Base-by-base conservation (phyloP, 2,329 filamentous ascomycete genomes). In the Colletotrichum echinochloae region DNA sequence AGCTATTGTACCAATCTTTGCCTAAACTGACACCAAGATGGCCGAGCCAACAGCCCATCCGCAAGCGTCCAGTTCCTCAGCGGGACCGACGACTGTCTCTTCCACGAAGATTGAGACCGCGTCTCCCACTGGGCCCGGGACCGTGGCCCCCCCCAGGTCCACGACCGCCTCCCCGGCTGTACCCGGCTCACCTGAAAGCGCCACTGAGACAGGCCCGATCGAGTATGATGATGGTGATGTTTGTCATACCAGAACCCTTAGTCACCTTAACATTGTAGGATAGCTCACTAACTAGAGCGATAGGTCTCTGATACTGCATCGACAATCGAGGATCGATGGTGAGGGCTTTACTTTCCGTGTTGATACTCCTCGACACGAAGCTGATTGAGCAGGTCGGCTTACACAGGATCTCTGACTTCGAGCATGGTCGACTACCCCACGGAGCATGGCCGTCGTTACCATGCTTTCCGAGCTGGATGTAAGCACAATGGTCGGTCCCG, bases 381-480 rank as follows among this genome's bases (percentile, higher is more conserved):
- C 60, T 67, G 12, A 67, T 12, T 16, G 23, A 14, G 5, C 6
- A 70, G 66, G 30, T 70, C 66, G 6, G 23, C 55, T n/a, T 70
- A 70, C 49, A 66, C 66, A 11, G 61, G 55, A 2, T 71, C 71
- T 6, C 33, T 73, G 30, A 51, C 54, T 2, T 73, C 71, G 14
- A 73, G 67, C 41, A 57, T 68, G 20, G 37, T 66, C 16, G 49
- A 68, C 18, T 73, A 73, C 44, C 67, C 69, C 4, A 48, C 37
- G 23, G 62, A 73, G n/a, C 65, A 74, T n/a, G 69, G 69, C 1
- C 71, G 72, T 3, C 70, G 69, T 7, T 73, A 72, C 23, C 73
- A 74, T 33, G 66, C 60, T 5, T 74, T 66, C 49, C 63, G 66
- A 23, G 51, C 63, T 3, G 71, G 73, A 54, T 44, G 66, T 65